Base-by-base conservation (phyloP, 164 flowering plant species). In the Buxus sempervirens region DNA sequence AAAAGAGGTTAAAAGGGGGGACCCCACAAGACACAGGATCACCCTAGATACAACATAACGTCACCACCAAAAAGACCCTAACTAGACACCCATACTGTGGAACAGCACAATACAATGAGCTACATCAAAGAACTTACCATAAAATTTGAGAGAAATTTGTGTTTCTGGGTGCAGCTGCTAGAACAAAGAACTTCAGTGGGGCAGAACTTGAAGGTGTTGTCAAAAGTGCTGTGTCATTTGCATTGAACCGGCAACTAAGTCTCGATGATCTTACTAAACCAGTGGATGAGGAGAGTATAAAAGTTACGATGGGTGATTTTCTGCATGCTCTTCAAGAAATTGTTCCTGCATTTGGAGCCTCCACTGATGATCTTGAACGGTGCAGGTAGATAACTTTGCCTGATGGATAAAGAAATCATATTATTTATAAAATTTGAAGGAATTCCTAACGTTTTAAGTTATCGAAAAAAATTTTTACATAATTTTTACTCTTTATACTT, bases 191-290 rank as follows among this genome's bases (percentile, higher is more conserved):
- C 70, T 95, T 82, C 62, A 95, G 99, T 80, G 99, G 99, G 21
- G 98, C 99, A 12, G 99, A 95, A 74, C 96, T 95, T 77, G 99
- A 92, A 84, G 99, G 99, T 76, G 97, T 95, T 69, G 98, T 89
- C 10, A 95, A 89, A 86, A 95, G 99, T 88, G 99, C 99, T 23
- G 98, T 89, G 23, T 92, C 99, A 58, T 92, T 61, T 87, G 99
- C 99, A 66, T 77, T 95, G 78, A 92, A 95, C 72, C 75, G 98
- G 68, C 97, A 92, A 73, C 70, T 92, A 55, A 90, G 85, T 75
- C 55, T 95, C 68, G 99, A 92, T 69, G 98, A 95, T 76, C 96
- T 95, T 67, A 92, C 96, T 24, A 92, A 92, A 79, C 86, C 89
- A 41, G 88, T 92, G 61, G 98, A 95, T 70, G 99, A 95, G 77